These are phyloP conservation scores for Diutina rugosa DNA, from an alignment of 1,139 yeast species.

Conservation along the genomic window DNA sequence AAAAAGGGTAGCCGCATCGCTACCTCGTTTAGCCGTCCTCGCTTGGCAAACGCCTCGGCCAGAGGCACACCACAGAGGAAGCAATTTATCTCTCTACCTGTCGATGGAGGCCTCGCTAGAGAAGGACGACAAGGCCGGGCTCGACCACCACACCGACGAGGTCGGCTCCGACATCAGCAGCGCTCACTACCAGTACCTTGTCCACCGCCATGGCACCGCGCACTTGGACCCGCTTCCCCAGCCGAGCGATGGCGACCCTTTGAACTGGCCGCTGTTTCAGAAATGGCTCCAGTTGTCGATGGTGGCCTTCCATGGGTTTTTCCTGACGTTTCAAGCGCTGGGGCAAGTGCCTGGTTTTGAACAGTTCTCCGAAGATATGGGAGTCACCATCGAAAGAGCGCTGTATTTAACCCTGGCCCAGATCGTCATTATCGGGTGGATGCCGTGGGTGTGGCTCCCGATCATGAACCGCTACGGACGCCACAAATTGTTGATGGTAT, in stretches of 20 bases:
- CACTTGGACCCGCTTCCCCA: background rate
- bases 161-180: background rate
- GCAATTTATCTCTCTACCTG: no score
- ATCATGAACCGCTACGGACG: background rate
- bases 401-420: slow-evolving; percentile 1
- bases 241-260: background rate
- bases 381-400: background rate
- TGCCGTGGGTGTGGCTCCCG: slow-evolving; percentile 1
- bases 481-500: background rate
- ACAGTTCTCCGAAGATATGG: background rate
- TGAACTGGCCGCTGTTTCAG: background rate
- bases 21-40: no score
- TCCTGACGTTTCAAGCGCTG: background rate
- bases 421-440: background rate
- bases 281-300: background rate
- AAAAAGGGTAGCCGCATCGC: no score
- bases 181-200: background rate
- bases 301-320: slow-evolving; percentile 2
- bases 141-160: background rate
- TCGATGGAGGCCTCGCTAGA: background rate
- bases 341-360: slow-evolving; percentile 1
- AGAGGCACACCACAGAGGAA: no score
- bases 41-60: no score
- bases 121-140: background rate
- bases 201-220: background rate